Evolutionary conservation across 164 flowering plant species (phyloP).

Genomic region (Santalum album): DNA sequence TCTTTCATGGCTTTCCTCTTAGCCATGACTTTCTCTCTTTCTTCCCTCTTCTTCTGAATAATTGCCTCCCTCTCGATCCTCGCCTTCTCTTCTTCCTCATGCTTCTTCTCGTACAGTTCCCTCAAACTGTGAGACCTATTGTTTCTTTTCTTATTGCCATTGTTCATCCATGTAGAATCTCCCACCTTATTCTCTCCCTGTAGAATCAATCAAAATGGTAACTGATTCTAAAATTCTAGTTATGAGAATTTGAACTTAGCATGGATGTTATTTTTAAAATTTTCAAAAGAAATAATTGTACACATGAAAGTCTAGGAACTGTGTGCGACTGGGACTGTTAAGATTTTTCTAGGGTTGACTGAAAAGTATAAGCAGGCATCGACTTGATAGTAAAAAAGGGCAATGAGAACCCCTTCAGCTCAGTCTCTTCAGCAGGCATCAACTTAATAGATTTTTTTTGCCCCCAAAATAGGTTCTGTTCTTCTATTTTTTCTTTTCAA

Average conservation of each 20-base stretch:
- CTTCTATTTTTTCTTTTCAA: too few species aligned
- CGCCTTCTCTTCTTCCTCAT: constrained; percentile 56
- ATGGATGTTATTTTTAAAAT: too few species aligned
- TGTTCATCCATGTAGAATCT: constrained; percentile 9
- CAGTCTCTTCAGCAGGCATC: too few species aligned
- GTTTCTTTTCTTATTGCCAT: constrained; percentile 27
- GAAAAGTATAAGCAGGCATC: too few species aligned
- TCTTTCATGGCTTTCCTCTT: constrained; percentile 44
- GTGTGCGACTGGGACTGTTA: not conserved
- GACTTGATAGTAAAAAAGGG: too few species aligned
- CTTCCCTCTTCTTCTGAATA: constrained; percentile 55
- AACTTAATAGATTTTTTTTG: too few species aligned
- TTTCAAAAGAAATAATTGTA: too few species aligned
- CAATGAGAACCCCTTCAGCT: too few species aligned
- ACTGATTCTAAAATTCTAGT: too few species aligned
- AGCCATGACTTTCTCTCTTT: constrained; percentile 39
- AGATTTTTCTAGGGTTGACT: too few species aligned
- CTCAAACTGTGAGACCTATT: constrained; percentile 23
- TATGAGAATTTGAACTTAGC: too few species aligned
- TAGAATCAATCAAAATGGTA: constrained; percentile 7
- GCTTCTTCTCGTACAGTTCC: constrained; percentile 51
- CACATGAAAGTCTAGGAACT: not conserved
- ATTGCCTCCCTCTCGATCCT: constrained; percentile 63
- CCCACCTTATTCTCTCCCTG: constrained; percentile 28
- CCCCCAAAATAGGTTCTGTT: too few species aligned